These are phyloP conservation scores for Aaosphaeria arxii DNA, from an alignment of 2,329 filamentous ascomycete species.

Conservation along the genomic window DNA sequence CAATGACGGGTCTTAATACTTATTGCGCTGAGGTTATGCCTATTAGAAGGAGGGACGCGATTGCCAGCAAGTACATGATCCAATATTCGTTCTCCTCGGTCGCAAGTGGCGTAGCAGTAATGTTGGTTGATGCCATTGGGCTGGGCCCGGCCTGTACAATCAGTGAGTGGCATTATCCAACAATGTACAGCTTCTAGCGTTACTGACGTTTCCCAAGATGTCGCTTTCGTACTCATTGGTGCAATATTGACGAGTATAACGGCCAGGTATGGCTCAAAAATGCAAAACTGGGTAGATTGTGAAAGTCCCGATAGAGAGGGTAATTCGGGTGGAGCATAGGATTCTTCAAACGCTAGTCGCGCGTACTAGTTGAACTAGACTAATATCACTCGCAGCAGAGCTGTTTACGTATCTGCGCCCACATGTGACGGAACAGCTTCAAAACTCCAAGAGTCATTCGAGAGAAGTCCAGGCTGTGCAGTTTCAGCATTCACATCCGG, in stretches of 20 bases:
- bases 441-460: neutral
- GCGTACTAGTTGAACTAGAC: no score
- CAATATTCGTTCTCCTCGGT: conserved; percentile 26
- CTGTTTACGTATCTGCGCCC: no score
- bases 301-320: neutral
- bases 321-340: neutral
- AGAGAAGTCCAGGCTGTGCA: neutral
- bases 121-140: conserved; percentile 26
- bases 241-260: conserved; percentile 9
- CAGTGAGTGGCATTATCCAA: conserved; percentile 1
- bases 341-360: no score
- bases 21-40: conserved; percentile 35
- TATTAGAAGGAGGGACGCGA: conserved; percentile 16
- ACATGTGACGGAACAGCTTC: neutral
- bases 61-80: conserved; percentile 29
- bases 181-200: neutral
- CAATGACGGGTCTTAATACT: conserved; percentile 42
- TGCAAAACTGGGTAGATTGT: conserved; percentile 10
- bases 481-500: neutral
- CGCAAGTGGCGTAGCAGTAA: conserved; percentile 20
- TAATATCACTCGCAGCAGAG: no score
- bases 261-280: conserved; percentile 7
- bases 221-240: conserved; percentile 4
- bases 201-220: neutral
- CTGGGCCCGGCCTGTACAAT: conserved; percentile 16